Base-by-base conservation (phyloP, 176 grass and related monocot genomes). In the Oryza nivara region DNA sequence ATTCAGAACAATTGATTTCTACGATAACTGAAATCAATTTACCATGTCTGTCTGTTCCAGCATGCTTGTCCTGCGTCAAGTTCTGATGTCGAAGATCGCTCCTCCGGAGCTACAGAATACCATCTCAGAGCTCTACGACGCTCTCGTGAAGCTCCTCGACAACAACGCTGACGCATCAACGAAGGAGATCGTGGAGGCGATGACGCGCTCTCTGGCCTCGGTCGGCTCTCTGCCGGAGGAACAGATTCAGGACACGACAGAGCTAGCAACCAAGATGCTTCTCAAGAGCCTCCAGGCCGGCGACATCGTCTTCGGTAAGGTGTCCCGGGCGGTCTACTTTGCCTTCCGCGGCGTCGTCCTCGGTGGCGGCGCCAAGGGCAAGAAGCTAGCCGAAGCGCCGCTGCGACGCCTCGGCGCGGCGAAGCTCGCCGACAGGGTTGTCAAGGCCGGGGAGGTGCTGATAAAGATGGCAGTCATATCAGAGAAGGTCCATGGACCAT, bases 11-110 rank as follows among this genome's bases (percentile, higher is more conserved):
- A 36, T 4, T 5, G 35, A 36, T 5, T 36, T 36, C 5, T 70
- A 0, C 38, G 3, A 79, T 74, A 75, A 67, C 46, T 83, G 64
- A 77, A 77, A 74, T 23, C 11, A 79, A 56, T 34, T 17, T 52
- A 22, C 65, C 30, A n/a, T 80, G 1, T 75, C n/a, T 88, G 36
- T 90, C 40, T 41, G 0, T 41, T 41, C 49, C 85, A 99, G 96
- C 87, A 87, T 96, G 88, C 91, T 99, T 11, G 86, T 96, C 43
- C 78, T 99, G 25, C 85, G 88, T 79, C 96, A 99, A 87, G 78
- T 96, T 76, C 51, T 98, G 78, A 44, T 99, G 78, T 77, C 83
- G 22, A 87, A 75, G 54, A 14, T 20, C 3, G 34, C 69, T 80
- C 60, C 80, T 70, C 32, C 67, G 3, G 90, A 88, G 13, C 54